Conservation (phyloP, 139 green algal genomes). For the Gonium pectorale region DNA sequence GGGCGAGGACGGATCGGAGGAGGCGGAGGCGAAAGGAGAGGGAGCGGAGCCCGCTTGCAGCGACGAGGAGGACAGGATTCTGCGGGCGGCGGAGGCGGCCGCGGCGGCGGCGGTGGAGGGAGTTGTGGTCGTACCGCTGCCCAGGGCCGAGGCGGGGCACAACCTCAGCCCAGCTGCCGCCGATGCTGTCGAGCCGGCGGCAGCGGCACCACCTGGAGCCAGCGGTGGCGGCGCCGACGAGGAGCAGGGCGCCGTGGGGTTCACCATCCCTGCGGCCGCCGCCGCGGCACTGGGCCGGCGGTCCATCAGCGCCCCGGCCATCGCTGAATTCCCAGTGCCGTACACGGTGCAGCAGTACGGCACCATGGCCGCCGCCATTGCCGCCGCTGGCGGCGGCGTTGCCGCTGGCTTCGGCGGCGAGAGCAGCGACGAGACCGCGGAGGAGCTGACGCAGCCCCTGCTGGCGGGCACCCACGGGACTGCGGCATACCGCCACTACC, state of each 20-base stretch:
- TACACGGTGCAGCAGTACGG: too few species aligned
- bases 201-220: not conserved
- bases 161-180: not conserved
- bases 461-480: slow-evolving; percentile 15
- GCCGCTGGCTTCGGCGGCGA: not conserved
- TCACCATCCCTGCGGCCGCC: too few species aligned
- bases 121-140: not conserved
- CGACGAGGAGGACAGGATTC: not conserved
- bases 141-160: not conserved
- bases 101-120: not conserved
- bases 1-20: not conserved
- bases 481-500: slow-evolving; percentile 8
- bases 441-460: slow-evolving; percentile 1
- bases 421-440: not conserved
- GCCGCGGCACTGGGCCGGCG: not conserved
- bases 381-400: not conserved
- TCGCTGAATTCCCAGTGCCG: too few species aligned
- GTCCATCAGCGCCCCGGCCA: not conserved
- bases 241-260: not conserved
- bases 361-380: not conserved
- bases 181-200: not conserved
- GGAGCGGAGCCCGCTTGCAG: too few species aligned
- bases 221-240: not conserved
- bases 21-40: not conserved
- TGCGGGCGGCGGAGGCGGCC: not conserved